Base-by-base conservation (phyloP, 345 rosid species). In the Laguncularia racemosa region DNA sequence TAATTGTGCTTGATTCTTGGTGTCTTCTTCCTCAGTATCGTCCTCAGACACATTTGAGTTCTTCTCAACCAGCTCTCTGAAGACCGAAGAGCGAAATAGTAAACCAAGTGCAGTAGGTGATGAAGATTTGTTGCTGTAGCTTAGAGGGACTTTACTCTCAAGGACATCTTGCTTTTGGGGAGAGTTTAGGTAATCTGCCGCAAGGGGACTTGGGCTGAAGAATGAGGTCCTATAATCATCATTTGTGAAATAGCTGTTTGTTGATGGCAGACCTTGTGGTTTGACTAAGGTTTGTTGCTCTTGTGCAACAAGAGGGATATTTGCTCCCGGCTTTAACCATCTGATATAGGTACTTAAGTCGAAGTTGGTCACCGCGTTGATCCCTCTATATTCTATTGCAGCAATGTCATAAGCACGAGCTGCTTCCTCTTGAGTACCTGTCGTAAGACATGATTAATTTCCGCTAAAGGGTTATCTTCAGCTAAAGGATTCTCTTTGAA, bases 371-470 rank as follows among this genome's bases (percentile, higher is more conserved):
- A 79, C 74, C 1, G 84, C 84, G 57, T 75, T 72, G 62, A 70
- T 76, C 60, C 84, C 84, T 65, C 84, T 62, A 50, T 72, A 76
- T 50, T 79, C 80, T 13, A 75, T 73, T 2, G 84, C 84, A 17
- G 84, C 84, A 16, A 78, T 72, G 65, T 75, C 83, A 12, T 78
- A 75, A 23, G 83, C 83, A 0, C 68, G 67, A 18, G 84, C 81
- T 20, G 84, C 84, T 60, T 76, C 81, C 53, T 79, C 84, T 60
- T 79, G 84, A 17, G 84, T 79, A 53, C 78, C 84, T 78, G 56
- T 43, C 14, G 12, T 14, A 43, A 21, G 17, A 53, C 44, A 21
- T 33, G 40, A 7, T 6, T 33, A 10, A 33, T 26, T 26, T 26
- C 28, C 2, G 28, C 28, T 26, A 26, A 2, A 6, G 28, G 2